Base-by-base conservation (phyloP, 2,329 filamentous ascomycete species). In the Calonectria fujianensis region DNA sequence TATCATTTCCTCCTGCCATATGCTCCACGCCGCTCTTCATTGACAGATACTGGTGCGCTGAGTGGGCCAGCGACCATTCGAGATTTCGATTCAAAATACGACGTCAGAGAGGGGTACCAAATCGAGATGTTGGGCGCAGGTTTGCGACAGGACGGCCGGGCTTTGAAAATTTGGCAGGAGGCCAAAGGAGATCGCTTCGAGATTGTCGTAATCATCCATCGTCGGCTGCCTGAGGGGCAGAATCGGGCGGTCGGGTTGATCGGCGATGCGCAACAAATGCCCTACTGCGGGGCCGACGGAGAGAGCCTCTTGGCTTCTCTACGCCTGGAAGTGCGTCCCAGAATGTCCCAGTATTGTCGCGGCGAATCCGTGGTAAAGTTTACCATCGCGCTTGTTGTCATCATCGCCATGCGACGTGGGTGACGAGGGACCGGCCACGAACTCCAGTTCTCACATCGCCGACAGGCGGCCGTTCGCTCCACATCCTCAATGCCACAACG, bases 401-500 rank as follows among this genome's bases (percentile, higher is more conserved):
- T 73, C 71, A 50, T 59, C 59, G 66, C 70, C 14, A 54, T 65
- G 72, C 66, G 72, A 54, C 31, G 27, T 67, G 50, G 72, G 48
- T 70, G 61, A 61, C 13, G 69, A 67, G 41, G 50, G 68, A 70
- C 65, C 67, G 51, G 59, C 72, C 39, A 65, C 52, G 50, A 69
- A 70, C 32, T 70, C 59, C 51, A 66, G 39, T 41, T 70, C 72
- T 63, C 69, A 64, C 68, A 71, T 71, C 48, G 61, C 72, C 39
- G 64, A 48, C 45, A 59, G 67, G 68, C 32, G 32, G 11, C 57
- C 35, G 45, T 54, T 45, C 57, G 51, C 50, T 65, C 66, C 67
- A 68, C 78, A 79, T 70, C 72, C 76, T 64, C 75, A 76, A 77
- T 70, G 76, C 71, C 72, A 76, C 79, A 61, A 80, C 74, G 48